Percentiles rank a stretch among this genome's conserved stretches.
These are phyloP conservation scores for Fomitopsis serialis DNA, from an alignment of 768 basidiomycete genomes.

Conservation along the genomic window DNA sequence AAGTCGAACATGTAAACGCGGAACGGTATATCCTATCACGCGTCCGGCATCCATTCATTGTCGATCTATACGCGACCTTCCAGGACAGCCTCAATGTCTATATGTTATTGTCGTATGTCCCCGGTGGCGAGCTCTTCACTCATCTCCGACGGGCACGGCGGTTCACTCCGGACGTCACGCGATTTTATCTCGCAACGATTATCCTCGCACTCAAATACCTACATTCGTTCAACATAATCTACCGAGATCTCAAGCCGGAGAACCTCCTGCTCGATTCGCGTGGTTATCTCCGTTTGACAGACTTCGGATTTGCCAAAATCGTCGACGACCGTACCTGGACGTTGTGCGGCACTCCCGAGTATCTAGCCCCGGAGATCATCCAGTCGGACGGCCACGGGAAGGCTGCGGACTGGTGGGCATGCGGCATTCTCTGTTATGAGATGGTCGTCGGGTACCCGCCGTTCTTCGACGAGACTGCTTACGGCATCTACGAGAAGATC, in stretches of 20 bases:
- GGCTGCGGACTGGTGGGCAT: slow-evolving; percentile 99
- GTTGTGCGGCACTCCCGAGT: slow-evolving; percentile 92
- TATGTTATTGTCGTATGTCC: slow-evolving; percentile 95
- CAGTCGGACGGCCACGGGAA: slow-evolving; percentile 97
- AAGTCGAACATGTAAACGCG: slow-evolving; percentile 97
- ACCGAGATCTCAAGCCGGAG: slow-evolving; percentile 97
- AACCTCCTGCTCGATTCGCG: slow-evolving; percentile 93
- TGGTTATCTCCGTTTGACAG: slow-evolving; percentile 92
- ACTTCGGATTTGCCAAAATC: slow-evolving; percentile 97
- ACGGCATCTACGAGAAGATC: slow-evolving; percentile 98
- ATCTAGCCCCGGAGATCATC: slow-evolving; percentile 97
- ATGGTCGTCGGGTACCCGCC: slow-evolving; percentile 99
- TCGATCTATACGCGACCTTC: slow-evolving; percentile 92
- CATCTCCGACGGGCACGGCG: slow-evolving; percentile 90
- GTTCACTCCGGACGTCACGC: slow-evolving; percentile 95
- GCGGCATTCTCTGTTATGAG: slow-evolving; percentile 95
- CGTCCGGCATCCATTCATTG: slow-evolving; percentile 91
- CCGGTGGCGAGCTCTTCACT: slow-evolving; percentile 97
- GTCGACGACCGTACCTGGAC: slow-evolving; percentile 99
- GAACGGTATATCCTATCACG: slow-evolving; percentile 91
- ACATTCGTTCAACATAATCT: slow-evolving; percentile 95
- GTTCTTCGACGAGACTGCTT: slow-evolving; percentile 96
- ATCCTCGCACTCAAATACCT: slow-evolving; percentile 92
- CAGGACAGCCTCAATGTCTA: slow-evolving; percentile 97
- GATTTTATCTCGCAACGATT: slow-evolving; percentile 96